A percentile compares a stretch with the other conserved stretches of the same genome.
Evolutionary conservation across 768 basidiomycete species (phyloP).

Genomic region (Tulasnella sp.): DNA sequence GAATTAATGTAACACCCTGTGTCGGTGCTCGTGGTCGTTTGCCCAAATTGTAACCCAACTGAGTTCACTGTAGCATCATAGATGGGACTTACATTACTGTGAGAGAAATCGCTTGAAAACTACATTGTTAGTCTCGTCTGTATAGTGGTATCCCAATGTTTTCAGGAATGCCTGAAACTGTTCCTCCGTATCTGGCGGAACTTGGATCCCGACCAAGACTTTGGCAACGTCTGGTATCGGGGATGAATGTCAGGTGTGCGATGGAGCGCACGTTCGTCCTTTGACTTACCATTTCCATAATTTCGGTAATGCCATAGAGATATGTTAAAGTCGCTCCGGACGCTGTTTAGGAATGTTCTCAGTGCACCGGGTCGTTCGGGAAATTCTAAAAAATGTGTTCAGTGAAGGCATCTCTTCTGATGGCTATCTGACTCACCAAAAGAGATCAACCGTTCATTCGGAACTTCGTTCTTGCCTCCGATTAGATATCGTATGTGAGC

Average conservation of each 20-base stretch:
- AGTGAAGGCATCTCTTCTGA: neutral
- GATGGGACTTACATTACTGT: too few relatives aligned
- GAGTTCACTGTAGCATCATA: too few relatives aligned
- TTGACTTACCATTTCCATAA: conserved; percentile 75
- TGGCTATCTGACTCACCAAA: conserved; percentile 47
- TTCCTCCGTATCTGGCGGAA: conserved; percentile 51
- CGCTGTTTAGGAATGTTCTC: conserved; percentile 72
- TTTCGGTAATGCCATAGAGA: conserved; percentile 96
- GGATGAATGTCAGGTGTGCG: neutral
- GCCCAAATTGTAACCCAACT: too few relatives aligned
- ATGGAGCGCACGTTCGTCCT: conserved; percentile 5
- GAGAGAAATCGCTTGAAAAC: conserved; percentile 73
- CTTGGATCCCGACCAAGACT: conserved; percentile 87
- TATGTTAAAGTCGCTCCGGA: conserved; percentile 85
- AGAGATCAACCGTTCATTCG: conserved; percentile 78
- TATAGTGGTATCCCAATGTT: conserved; percentile 71
- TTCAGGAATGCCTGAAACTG: conserved; percentile 65
- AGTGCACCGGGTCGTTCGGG: conserved; percentile 89
- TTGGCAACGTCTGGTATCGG: conserved; percentile 63
- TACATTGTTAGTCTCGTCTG: conserved; percentile 85
- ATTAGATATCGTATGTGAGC: conserved; percentile 91
- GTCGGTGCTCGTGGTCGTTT: too few relatives aligned
- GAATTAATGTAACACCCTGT: too few relatives aligned
- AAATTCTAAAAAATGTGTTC: conserved; percentile 48
- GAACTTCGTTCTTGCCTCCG: conserved; percentile 64